Base-by-base conservation (phyloP, 2,329 filamentous ascomycete genomes). In the Fusarium tjaetaba region DNA sequence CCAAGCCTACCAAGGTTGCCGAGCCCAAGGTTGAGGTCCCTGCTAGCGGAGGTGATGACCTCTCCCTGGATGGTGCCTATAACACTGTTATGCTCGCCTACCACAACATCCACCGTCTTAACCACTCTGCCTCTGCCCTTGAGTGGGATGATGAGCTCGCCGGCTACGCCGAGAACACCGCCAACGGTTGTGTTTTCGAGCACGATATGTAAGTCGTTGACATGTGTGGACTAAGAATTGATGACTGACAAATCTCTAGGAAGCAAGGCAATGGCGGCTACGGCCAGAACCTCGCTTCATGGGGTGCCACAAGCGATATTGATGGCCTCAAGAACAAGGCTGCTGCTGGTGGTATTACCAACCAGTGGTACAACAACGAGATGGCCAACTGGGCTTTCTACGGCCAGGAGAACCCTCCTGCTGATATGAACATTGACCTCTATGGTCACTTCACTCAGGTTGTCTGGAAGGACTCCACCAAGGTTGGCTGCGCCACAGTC, bases 311-410 rank as follows among this genome's bases (percentile, higher is more conserved):
- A 34, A 82, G 77, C 42, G 76, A 85, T 52, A 81, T 85, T 30
- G 73, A 77, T 49, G 71, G 65, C 55, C 73, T 82, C 69, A 71
- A 79, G 70, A 86, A 91, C 74, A 83, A 82, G 68, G 88, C 91
- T 52, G 86, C 94, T 71, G 89, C 90, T 61, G 86, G 88, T 72
- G 90, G 92, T 75, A 91, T 96, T 80, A 94, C 91, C 78, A 89
- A 96, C 81, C 87, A 92, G 84, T 98, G 96, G 94, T 98, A 98
- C 89, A 94, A 96, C 81, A 89, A 89, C 78, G 94, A 97, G 83
- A 85, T 93, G 77, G 80, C 80, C 72, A 84, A 84, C 78, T 91
- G 87, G 83, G 82, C 84, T 60, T 86, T 83, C 80, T 96, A 92
- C 79, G 92, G 91, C 73, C 64, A 86, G 75, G 79, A 82, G 66